Base-by-base conservation (phyloP, 148 eudicot species). In the Amaranthus cruentus region DNA sequence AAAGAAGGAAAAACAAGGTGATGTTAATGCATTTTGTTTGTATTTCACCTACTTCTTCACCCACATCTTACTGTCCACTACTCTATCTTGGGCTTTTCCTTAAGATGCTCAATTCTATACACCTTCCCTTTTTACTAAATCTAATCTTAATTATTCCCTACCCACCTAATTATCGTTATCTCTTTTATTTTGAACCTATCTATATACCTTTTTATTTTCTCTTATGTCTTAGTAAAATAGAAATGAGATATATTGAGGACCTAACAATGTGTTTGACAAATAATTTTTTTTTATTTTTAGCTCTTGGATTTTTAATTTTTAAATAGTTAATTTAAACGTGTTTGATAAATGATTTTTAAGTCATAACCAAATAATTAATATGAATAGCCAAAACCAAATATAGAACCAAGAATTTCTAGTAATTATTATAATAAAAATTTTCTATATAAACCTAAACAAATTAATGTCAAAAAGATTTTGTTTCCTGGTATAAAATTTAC, bases 11-110 rank as follows among this genome's bases (percentile, higher is more conserved):
- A 67, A 72, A 66, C 71, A 67, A 44, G 66, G 73, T 28, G 80
- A 76, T 72, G 68, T 78, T 72, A 78, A 72, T 66, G 80, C 68
- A 72, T 51, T 28, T 59, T 72, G 80, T 78, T 72, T 72, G 72
- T 67, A 57, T 18, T 78, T 55, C 81, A 78, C 81, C 81, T 78
- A 78, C 81, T 73, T 73, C 81, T 78, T 78, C 73, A 73, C 72
- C 81, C 76, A 78, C 76, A 73, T 67, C 81, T 73, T 74, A 68
- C 68, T 78, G 81, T 78, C 81, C 76, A 78, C 55, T 72, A 66
- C 68, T 68, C 69, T 74, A 72, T 78, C 69, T 73, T 78, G 63
- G 77, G 69, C 55, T 73, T 68, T 66, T 61, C 52, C 73, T 59
- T 73, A 10, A 69, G 76, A 78, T 78, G 81, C 80, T 73, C 69